Conservation (phyloP, 2,329 filamentous ascomycete species). For the Dactylellina haptotyla region DNA sequence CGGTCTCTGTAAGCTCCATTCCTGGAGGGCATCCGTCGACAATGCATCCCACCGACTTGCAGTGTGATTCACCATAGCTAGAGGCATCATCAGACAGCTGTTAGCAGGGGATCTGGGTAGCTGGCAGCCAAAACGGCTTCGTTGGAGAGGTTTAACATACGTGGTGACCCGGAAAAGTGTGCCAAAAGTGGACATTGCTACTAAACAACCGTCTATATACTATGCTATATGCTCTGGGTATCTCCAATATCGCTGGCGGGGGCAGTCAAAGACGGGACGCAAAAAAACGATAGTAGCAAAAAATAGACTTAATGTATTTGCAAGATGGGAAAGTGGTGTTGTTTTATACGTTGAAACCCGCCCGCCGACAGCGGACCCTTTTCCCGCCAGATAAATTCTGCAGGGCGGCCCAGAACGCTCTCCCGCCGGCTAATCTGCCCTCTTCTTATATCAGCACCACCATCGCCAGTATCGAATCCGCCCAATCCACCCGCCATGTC, state of each 20-base stretch:
- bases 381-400: not conserved
- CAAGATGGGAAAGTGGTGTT: not conserved
- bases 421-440: conserved; percentile 6
- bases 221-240: not conserved
- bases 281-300: conserved; percentile 9
- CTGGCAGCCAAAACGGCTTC: conserved; percentile 8
- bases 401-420: not conserved
- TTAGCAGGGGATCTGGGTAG: conserved; percentile 12
- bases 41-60: conserved; percentile 91
- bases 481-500: conserved; percentile 10
- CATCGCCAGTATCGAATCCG: too few species aligned
- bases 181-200: conserved; percentile 84
- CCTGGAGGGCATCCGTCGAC: conserved; percentile 91
- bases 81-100: conserved; percentile 40
- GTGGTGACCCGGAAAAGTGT: conserved; percentile 83
- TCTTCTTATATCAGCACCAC: conserved; percentile 1
- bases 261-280: conserved; percentile 4
- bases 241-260: not conserved
- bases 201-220: conserved; percentile 7
- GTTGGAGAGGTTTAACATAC: conserved; percentile 64
- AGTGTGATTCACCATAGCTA: conserved; percentile 87
- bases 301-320: too few species aligned
- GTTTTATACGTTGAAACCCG: conserved; percentile 17
- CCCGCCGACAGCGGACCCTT: conserved; percentile 37
- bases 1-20: conserved; percentile 81